phyloP scores from a whole-genome alignment of 2,329 filamentous ascomycete genomes.

The Pyrenophora teres region DNA sequence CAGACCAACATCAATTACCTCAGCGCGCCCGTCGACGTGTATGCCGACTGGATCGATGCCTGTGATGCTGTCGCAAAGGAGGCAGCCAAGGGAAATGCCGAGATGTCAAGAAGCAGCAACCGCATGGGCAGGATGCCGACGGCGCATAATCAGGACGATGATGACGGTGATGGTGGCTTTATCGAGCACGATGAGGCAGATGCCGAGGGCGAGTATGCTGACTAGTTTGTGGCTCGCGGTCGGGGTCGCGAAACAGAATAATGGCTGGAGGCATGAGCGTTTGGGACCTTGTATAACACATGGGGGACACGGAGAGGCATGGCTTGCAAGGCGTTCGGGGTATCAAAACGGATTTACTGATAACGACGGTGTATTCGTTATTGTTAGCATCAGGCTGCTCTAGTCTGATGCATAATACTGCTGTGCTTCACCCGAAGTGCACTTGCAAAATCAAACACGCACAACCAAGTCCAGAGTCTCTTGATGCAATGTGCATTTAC shows the following conservation, averaged over 20 bases:
- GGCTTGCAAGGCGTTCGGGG: slow-evolving; percentile 33
- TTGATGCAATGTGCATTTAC: not conserved
- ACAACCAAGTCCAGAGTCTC: not conserved
- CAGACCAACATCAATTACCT: slow-evolving; percentile 94
- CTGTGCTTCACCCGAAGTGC: slow-evolving; percentile 2
- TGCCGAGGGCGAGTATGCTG: slow-evolving; percentile 46
- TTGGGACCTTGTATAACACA: slow-evolving; percentile 20
- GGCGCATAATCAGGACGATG: slow-evolving; percentile 20
- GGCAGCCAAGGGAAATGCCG: slow-evolving; percentile 50
- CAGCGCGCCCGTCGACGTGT: slow-evolving; percentile 90
- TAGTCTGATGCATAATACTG: no score
- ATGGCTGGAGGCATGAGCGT: not conserved
- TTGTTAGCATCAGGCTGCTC: not conserved
- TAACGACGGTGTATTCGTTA: slow-evolving; percentile 13
- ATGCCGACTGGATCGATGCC: slow-evolving; percentile 98
- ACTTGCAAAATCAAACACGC: not conserved
- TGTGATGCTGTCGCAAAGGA: slow-evolving; percentile 73
- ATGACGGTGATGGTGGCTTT: slow-evolving; percentile 45
- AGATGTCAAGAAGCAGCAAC: slow-evolving; percentile 30
- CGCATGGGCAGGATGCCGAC: slow-evolving; percentile 33
- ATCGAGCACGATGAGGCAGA: slow-evolving; percentile 48
- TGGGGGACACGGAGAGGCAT: slow-evolving; percentile 11
- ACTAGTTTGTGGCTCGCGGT: slow-evolving; percentile 9
- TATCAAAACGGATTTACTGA: slow-evolving; percentile 20
- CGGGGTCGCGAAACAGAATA: not conserved